Conservation (phyloP, 2,329 filamentous ascomycete species). For the Rutstroemia sp. region DNA sequence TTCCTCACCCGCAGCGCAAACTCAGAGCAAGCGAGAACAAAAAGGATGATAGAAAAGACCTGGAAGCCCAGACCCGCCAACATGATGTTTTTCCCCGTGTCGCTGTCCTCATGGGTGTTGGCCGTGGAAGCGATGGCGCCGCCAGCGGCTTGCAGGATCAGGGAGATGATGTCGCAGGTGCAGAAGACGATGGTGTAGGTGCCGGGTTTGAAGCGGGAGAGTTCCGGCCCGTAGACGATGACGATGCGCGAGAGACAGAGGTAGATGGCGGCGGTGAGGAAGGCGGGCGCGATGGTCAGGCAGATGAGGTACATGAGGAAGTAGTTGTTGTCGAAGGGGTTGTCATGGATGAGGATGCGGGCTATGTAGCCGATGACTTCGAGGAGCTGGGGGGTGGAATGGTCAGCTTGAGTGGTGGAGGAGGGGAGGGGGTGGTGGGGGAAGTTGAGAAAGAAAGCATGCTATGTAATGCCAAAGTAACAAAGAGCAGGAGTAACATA, state of each 20-base stretch:
- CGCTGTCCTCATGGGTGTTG: constrained; percentile 14
- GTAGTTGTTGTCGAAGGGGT: constrained; percentile 46
- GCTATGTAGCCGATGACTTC: constrained; percentile 43
- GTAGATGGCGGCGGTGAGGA: constrained; percentile 57
- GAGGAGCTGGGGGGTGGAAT: background rate
- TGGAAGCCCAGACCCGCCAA: constrained; percentile 35
- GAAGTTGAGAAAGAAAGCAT: background rate
- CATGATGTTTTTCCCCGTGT: constrained; percentile 31
- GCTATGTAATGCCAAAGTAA: background rate
- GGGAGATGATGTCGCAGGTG: constrained; percentile 49
- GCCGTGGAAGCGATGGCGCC: constrained; percentile 48
- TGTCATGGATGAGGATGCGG: constrained; percentile 42
- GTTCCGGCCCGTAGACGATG: constrained; percentile 38
- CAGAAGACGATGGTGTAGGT: constrained; percentile 42
- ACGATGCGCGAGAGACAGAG: constrained; percentile 43
- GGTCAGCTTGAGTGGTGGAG: background rate
- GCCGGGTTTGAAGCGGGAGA: constrained; percentile 39
- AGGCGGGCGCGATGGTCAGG: constrained; percentile 35
- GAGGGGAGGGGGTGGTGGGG: background rate
- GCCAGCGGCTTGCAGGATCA: constrained; percentile 51
- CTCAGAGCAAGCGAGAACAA: constrained; percentile 15
- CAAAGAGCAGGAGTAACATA: constrained; percentile 16
- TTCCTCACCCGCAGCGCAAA: constrained; percentile 16
- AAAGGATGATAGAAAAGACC: constrained; percentile 30
- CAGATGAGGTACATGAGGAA: constrained; percentile 55